Conservation (phyloP, 345 rosid genomes). For the Murraya paniculata region DNA sequence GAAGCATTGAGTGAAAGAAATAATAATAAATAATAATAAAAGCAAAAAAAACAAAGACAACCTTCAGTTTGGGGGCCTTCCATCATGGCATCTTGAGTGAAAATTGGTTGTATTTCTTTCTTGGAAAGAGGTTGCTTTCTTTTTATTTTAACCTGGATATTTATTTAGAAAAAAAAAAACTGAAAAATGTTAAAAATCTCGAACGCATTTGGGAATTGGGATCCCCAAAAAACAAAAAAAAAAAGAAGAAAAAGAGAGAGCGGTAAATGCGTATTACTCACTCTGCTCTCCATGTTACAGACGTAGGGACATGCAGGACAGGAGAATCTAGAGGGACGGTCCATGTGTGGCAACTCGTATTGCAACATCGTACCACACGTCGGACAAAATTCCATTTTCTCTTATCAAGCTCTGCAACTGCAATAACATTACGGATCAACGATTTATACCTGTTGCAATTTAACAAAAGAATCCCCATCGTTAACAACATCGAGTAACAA, state of each 20-base stretch:
- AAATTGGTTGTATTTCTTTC: conserved; percentile 54
- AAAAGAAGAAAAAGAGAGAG: neutral
- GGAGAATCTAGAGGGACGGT: conserved; percentile 40
- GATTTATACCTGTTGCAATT: neutral
- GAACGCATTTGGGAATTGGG: neutral
- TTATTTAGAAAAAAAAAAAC: neutral
- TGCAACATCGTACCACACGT: conserved; percentile 50
- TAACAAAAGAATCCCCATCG: too few relatives aligned
- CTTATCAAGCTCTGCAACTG: neutral
- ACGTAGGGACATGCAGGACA: conserved; percentile 59
- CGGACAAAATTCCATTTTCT: conserved; percentile 61
- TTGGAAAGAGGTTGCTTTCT: conserved; percentile 42
- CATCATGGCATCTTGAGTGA: conserved; percentile 51
- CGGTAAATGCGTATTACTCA: neutral
- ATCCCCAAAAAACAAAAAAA: neutral
- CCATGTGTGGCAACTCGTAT: conserved; percentile 45
- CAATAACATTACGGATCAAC: neutral
- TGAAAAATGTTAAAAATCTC: neutral
- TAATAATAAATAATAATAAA: neutral
- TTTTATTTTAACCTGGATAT: conserved; percentile 51
- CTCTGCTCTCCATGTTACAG: conserved; percentile 42
- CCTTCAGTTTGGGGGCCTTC: conserved; percentile 57
- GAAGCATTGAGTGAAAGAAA: neutral
- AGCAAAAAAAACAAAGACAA: neutral
- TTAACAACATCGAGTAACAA: neutral